These are phyloP conservation scores for Pichia manshurica DNA, from an alignment of 805 yeast genomes.

Conservation along the genomic window DNA sequence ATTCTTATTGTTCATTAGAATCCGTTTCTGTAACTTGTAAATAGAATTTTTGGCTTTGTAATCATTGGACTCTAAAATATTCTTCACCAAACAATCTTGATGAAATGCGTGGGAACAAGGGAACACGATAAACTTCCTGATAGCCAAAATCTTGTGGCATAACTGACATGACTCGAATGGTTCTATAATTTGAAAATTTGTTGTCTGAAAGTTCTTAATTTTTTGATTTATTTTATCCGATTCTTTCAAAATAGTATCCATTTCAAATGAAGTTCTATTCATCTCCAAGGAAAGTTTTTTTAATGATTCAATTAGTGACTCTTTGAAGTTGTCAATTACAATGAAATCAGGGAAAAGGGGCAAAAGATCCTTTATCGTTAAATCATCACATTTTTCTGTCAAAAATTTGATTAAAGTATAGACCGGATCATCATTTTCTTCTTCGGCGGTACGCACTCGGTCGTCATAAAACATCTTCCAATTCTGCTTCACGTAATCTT, in stretches of 20 bases:
- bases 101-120: conserved; percentile 92
- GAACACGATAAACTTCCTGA: conserved; percentile 69
- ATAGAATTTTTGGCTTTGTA: conserved; percentile 60
- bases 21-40: conserved; percentile 44
- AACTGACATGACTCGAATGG: conserved; percentile 79
- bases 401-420: conserved; percentile 31
- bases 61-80: conserved; percentile 56
- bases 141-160: conserved; percentile 65
- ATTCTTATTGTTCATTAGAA: conserved; percentile 34
- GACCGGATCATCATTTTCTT: conserved; percentile 24
- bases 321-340: conserved; percentile 75
- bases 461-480: conserved; percentile 15
- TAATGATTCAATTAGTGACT: conserved; percentile 74
- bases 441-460: not conserved
- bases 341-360: conserved; percentile 82
- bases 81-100: conserved; percentile 73
- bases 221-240: conserved; percentile 54
- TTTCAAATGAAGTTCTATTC: conserved; percentile 61
- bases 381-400: conserved; percentile 40
- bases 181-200: conserved; percentile 60
- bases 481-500: conserved; percentile 23
- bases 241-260: conserved; percentile 64
- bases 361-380: conserved; percentile 73
- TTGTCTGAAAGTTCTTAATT: conserved; percentile 42
- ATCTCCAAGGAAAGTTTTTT: conserved; percentile 67